phyloP scores from a whole-genome alignment of 805 yeast species.

The Wickerhamiella musiphila region DNA sequence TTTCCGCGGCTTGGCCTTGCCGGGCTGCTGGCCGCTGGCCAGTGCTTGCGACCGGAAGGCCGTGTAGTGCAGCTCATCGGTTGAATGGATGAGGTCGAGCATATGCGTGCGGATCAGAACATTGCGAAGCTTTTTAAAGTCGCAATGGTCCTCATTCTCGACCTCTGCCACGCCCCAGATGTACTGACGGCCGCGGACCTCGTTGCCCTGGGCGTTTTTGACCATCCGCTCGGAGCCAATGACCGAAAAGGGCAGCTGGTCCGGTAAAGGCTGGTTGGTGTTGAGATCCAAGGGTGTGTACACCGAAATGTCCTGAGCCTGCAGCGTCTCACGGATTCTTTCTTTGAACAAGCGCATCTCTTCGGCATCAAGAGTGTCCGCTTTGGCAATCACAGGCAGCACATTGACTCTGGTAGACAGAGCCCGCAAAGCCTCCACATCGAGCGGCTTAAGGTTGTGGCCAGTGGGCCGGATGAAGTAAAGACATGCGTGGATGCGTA shows the following conservation, averaged over 20 bases:
- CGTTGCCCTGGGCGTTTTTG: constrained; percentile 27
- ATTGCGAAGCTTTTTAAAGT: constrained; percentile 46
- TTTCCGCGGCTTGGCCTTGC: constrained; percentile 23
- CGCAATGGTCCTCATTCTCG: constrained; percentile 63
- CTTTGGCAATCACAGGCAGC: constrained; percentile 67
- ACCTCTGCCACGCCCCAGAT: constrained; percentile 79
- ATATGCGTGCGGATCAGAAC: constrained; percentile 51
- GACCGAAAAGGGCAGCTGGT: constrained; percentile 49
- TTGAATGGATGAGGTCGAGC: constrained; percentile 60
- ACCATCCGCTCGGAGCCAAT: constrained; percentile 46
- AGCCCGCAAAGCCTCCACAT: constrained; percentile 55
- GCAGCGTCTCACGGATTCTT: constrained; percentile 33
- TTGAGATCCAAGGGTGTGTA: constrained; percentile 29
- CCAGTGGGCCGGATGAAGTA: constrained; percentile 65
- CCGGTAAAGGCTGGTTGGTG: constrained; percentile 16
- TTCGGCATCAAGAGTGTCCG: constrained; percentile 48
- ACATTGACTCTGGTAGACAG: constrained; percentile 58
- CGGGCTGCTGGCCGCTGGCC: constrained; percentile 30
- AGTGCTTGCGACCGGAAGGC: constrained; percentile 44
- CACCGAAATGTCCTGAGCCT: constrained; percentile 36
- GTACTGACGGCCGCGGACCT: constrained; percentile 60
- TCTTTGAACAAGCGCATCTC: constrained; percentile 41
- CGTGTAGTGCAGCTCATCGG: constrained; percentile 58
- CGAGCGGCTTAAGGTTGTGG: constrained; percentile 43
- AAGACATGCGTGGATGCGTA: constrained; percentile 68